Percentiles rank a stretch among this genome's conserved stretches.
Conservation (phyloP, 257 asterid species). For the Scutellaria minor region DNA sequence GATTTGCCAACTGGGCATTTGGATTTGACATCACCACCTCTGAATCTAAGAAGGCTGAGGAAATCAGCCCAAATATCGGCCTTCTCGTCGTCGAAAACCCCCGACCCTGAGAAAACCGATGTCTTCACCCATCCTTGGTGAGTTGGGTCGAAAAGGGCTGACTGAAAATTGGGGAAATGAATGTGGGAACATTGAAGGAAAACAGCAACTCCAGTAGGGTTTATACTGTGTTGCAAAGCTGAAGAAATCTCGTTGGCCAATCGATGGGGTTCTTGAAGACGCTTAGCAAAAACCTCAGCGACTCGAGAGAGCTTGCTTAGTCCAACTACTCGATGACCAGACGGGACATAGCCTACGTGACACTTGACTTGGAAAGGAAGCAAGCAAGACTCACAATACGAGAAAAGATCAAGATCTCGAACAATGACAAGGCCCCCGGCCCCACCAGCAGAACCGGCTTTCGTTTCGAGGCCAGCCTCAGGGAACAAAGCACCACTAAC, state of each 20-base stretch:
- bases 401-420: slow-evolving; percentile 92
- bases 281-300: slow-evolving; percentile 83
- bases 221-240: slow-evolving; percentile 73
- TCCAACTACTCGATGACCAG: slow-evolving; percentile 82
- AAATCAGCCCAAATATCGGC: slow-evolving; percentile 76
- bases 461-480: slow-evolving; percentile 80
- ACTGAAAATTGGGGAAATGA: slow-evolving; percentile 60
- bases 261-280: slow-evolving; percentile 90
- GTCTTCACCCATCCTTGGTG: slow-evolving; percentile 63
- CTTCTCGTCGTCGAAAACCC: slow-evolving; percentile 63
- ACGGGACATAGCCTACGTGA: slow-evolving; percentile 88
- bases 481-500: slow-evolving; percentile 90
- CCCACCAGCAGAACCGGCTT: slow-evolving; percentile 85
- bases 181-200: slow-evolving; percentile 80
- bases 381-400: slow-evolving; percentile 92
- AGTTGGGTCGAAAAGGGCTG: slow-evolving; percentile 52
- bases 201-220: slow-evolving; percentile 89
- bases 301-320: slow-evolving; percentile 94
- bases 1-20: slow-evolving; percentile 36
- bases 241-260: slow-evolving; percentile 74
- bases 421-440: slow-evolving; percentile 92
- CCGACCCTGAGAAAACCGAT: slow-evolving; percentile 69
- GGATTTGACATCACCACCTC: slow-evolving; percentile 41
- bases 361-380: slow-evolving; percentile 94
- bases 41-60: slow-evolving; percentile 67